Conservation (phyloP, 148 eudicot species). For the Gaultheria prostrata region DNA sequence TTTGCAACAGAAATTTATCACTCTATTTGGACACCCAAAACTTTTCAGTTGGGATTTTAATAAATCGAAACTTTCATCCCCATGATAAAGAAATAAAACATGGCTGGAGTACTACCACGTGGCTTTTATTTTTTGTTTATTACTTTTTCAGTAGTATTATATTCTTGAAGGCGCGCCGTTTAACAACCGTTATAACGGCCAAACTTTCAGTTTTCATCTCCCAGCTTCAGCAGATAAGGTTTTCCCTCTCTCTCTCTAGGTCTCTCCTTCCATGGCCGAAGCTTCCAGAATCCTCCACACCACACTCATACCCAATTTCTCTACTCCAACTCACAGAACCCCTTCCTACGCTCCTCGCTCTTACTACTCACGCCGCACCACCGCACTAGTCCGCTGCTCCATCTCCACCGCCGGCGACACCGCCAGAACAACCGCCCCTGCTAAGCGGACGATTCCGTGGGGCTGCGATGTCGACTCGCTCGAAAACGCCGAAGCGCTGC, state of each 20-base stretch:
- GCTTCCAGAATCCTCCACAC: slow-evolving; percentile 42
- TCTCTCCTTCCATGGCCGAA: slow-evolving; percentile 48
- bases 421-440: neutral
- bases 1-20: too few relatives aligned
- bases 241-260: slow-evolving; percentile 10
- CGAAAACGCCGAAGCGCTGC: slow-evolving; percentile 67
- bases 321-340: slow-evolving; percentile 9
- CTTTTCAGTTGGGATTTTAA: too few relatives aligned
- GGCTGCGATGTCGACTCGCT: slow-evolving; percentile 83
- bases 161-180: neutral
- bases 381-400: slow-evolving; percentile 33
- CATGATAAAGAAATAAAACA: too few relatives aligned
- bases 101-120: too few relatives aligned
- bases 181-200: slow-evolving; percentile 19
- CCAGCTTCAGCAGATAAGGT: slow-evolving; percentile 38
- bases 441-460: slow-evolving; percentile 47
- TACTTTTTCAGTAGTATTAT: too few relatives aligned
- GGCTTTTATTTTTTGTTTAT: too few relatives aligned
- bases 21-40: too few relatives aligned
- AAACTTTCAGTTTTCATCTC: neutral
- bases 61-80: too few relatives aligned
- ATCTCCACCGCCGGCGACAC: slow-evolving; percentile 34
- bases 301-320: slow-evolving; percentile 35
- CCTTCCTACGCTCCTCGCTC: neutral
- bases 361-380: neutral